These are phyloP conservation scores for Penicillium nordicum DNA, from an alignment of 2,329 filamentous ascomycete species.

Conservation along the genomic window DNA sequence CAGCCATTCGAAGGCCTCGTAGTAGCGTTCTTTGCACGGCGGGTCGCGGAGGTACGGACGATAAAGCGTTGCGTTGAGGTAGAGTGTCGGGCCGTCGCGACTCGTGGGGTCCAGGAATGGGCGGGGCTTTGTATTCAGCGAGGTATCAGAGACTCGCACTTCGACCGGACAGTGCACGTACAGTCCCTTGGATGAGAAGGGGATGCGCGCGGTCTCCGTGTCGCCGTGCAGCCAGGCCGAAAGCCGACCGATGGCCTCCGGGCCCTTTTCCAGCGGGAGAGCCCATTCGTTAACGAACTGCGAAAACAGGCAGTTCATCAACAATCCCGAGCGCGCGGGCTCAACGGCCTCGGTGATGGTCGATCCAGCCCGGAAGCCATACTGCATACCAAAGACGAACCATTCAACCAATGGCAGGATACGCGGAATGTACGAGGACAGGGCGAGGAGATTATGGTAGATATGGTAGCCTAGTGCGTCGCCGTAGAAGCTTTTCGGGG, in stretches of 20 bases:
- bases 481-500: constrained; percentile 74
- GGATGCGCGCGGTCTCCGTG: constrained; percentile 67
- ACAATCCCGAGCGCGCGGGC: constrained; percentile 71
- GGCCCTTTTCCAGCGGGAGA: constrained; percentile 77
- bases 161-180: constrained; percentile 90
- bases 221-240: constrained; percentile 82
- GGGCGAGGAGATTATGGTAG: constrained; percentile 85
- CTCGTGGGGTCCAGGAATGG: constrained; percentile 72
- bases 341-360: constrained; percentile 71
- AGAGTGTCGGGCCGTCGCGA: constrained; percentile 68
- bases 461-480: constrained; percentile 77
- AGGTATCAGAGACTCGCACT: constrained; percentile 78
- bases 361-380: constrained; percentile 72
- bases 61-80: constrained; percentile 88
- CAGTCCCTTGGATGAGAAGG: constrained; percentile 72
- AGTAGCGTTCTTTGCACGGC: constrained; percentile 72
- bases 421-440: constrained; percentile 72
- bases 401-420: constrained; percentile 87
- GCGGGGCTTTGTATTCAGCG: constrained; percentile 47
- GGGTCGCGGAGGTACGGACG: constrained; percentile 75
- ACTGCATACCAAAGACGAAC: constrained; percentile 97
- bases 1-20: constrained; percentile 84
- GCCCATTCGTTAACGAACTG: constrained; percentile 99
- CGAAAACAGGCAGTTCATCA: constrained; percentile 98
- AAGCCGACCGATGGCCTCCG: constrained; percentile 78